These are phyloP conservation scores for Phellopilus nigrolimitatus DNA, from an alignment of 1,284 basidiomycete species.

Conservation along the genomic window DNA sequence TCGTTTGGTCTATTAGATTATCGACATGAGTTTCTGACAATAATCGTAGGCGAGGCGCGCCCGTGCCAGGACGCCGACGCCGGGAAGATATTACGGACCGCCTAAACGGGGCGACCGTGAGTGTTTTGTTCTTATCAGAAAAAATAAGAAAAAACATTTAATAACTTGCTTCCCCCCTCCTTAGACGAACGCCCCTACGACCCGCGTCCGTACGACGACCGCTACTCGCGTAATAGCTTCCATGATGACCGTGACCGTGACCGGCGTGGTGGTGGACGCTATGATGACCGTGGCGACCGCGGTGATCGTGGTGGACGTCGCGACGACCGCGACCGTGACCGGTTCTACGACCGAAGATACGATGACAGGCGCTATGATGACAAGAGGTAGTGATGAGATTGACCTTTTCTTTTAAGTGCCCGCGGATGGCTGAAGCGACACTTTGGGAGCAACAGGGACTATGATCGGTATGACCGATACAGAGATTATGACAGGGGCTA, in stretches of 20 bases:
- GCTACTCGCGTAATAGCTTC: slow-evolving; percentile 58
- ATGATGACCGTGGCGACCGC: slow-evolving; percentile 41
- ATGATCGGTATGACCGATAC: slow-evolving; percentile 29
- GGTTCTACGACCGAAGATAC: slow-evolving; percentile 32
- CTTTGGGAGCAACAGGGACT: slow-evolving; percentile 16
- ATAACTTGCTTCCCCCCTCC: no score
- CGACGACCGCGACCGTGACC: slow-evolving; percentile 40
- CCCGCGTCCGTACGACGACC: slow-evolving; percentile 75
- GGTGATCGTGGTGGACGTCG: slow-evolving; percentile 41
- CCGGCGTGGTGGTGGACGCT: slow-evolving; percentile 35
- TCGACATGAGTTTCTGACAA: slow-evolving; percentile 16
- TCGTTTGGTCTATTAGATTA: slow-evolving; percentile 1
- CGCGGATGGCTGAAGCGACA: slow-evolving; percentile 7
- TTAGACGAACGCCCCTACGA: slow-evolving; percentile 72
- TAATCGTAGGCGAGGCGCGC: slow-evolving; percentile 78
- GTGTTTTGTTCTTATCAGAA: slow-evolving; percentile 21
- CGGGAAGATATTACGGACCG: slow-evolving; percentile 90
- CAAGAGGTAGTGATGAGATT: slow-evolving; percentile 24
- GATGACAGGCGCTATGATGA: slow-evolving; percentile 28
- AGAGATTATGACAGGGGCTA: slow-evolving; percentile 40
- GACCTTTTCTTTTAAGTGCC: neutral
- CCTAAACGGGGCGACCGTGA: slow-evolving; percentile 70
- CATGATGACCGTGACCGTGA: slow-evolving; percentile 28
- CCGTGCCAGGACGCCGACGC: slow-evolving; percentile 91
- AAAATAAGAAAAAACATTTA: no score